Base-by-base conservation (phyloP, 2,329 filamentous ascomycete species). In the Bipolaris gigantea region DNA sequence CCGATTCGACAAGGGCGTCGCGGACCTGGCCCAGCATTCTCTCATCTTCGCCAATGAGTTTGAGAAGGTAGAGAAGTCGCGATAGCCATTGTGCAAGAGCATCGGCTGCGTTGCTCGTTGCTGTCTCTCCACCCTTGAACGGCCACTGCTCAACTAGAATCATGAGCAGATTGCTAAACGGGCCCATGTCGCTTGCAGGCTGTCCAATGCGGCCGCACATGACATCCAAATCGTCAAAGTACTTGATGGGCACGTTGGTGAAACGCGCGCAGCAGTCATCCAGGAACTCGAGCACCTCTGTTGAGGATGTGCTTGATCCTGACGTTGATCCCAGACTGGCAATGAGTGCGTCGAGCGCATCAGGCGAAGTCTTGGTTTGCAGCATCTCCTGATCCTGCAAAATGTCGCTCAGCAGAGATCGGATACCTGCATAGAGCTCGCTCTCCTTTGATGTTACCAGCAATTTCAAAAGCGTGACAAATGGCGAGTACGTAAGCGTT, bases 231-330 rank as follows among this genome's bases (percentile, higher is more conserved):
- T 85, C 78, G 56, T 94, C 89, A 25, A 94, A 85, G 66, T 96
- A 93, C 69, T 91, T 95, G 66, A 95, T 87, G 0, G 91, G 89
- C 21, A 88, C 87, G 52, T 83, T 86, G 15, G 87, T 86, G 62
- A 90, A 89, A 21, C 92, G 85, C 27, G 85, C 85, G 48, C 90
- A 80, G 72, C 90, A 95, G 58, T 95, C 92, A 67, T 97, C 92
- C 23, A 97, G 72, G 67, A 94, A 95, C 0, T 79, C 73, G 76
- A 89, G 89, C 0, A 92, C 69, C 13, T 76, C 67, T 10, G 46
- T 27, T 1, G 68, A 65, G 25, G 66, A 59, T 4, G 60, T 35
- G 5, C 63, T 61, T 15, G 59, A 59, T 2, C 64, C 65, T 32
- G 66, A 73, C 5, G 81, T 61, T 15, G 75, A 72, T 81, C 75